phyloP scores from a whole-genome alignment of 1,284 basidiomycete species.

The Cryptococcus sp. region DNA sequence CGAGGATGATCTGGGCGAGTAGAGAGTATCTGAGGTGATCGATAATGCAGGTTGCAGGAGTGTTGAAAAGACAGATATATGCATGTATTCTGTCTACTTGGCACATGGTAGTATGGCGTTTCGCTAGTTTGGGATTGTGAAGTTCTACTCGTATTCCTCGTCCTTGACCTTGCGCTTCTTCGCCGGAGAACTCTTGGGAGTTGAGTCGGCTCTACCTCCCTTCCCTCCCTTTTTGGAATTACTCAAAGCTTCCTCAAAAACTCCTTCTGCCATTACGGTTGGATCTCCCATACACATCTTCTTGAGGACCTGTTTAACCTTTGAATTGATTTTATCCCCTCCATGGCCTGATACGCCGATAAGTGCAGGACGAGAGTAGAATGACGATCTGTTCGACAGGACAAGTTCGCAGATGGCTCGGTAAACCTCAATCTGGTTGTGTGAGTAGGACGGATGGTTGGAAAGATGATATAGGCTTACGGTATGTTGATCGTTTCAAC shows the following conservation, averaged over 20 bases:
- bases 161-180: too few relatives aligned
- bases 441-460: neutral
- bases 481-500: neutral
- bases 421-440: neutral
- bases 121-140: too few relatives aligned
- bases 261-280: too few relatives aligned
- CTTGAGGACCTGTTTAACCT: constrained; percentile 3
- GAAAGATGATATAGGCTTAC: neutral
- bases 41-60: too few relatives aligned
- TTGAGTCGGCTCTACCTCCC: too few relatives aligned
- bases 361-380: constrained; percentile 1
- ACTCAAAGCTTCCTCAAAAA: too few relatives aligned
- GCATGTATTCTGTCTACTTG: too few relatives aligned
- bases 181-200: too few relatives aligned
- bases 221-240: too few relatives aligned
- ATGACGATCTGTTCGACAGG: neutral
- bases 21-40: neutral
- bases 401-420: neutral
- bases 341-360: constrained; percentile 9
- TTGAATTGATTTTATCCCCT: constrained; percentile 1
- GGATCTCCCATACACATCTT: neutral
- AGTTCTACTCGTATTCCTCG: too few relatives aligned
- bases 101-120: too few relatives aligned
- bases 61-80: too few relatives aligned
- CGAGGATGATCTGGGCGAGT: neutral